Base-by-base conservation (phyloP, 306 rosid species). In the Glycine latifolia region DNA sequence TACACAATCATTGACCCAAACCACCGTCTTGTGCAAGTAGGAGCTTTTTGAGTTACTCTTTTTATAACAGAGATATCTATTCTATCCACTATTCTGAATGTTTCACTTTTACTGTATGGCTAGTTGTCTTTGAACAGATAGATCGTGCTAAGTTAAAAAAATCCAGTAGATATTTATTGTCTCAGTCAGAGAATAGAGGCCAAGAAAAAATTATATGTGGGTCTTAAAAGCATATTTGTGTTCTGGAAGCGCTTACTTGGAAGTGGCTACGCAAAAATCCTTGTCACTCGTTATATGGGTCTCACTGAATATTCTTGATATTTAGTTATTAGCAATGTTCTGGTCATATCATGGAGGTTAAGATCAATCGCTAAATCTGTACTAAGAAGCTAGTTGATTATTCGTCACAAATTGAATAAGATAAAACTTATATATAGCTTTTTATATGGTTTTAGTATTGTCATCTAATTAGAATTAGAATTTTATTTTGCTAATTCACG, bases 301-400 rank as follows among this genome's bases (percentile, higher is more conserved):
- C 67, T 20, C 41, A 60, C 8, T 60, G 7, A 26, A 62, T 37
- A 3, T 65, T 65, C 5, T 65, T 1, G 48, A 0, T 37, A 37
- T 37, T 65, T 65, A 35, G 10, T 65, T 65, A 12, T 65, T 13
- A 39, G 31, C 13, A 14, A 39, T 66, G 31, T 14, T 66, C 31
- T 14, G 16, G 66, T 73, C 67, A 10, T 53, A 81, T 41, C 46
- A 43, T 43, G 48, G 0, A 62, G 41, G 37, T n/a, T 80, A 61
- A 52, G 3, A 41, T 80, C 71, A 12, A n/a, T n/a, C n/a, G n/a
- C n/a, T n/a, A 78, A 72, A 71, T 37, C 70, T 48, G 15, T 33
- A 16, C 8, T 33, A 0, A 26, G 16, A 58, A 66, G 43, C 12
- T 11, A 4, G 13, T 37, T 50, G 16, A 61, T 8, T 16, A 52